Percentiles rank a stretch among this genome's conserved stretches.
Conservation (phyloP, 1,284 basidiomycete species). For the Austroboletus novae-zelandiae region DNA sequence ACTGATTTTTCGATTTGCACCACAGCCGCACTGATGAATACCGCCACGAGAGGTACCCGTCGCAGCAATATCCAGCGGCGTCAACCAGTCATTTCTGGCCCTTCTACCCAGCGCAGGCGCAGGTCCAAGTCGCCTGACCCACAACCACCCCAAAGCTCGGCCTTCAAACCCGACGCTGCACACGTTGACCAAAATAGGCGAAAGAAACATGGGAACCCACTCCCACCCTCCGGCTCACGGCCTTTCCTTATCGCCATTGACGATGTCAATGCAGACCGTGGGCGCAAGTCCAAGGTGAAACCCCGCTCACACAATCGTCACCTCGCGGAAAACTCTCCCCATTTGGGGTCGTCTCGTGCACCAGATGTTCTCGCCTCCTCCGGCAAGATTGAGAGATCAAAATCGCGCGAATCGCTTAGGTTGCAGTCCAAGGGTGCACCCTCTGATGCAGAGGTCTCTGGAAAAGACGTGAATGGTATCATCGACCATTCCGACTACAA, state of each 20-base stretch:
- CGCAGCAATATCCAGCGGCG: constrained; percentile 25
- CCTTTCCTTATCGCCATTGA: constrained; percentile 29
- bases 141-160: constrained; percentile 9
- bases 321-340: constrained; percentile 23
- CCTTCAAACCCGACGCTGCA: constrained; percentile 18
- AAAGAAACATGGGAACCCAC: constrained; percentile 26
- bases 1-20: background rate
- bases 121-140: constrained; percentile 30
- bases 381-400: constrained; percentile 28
- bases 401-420: constrained; percentile 28
- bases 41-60: constrained; percentile 22
- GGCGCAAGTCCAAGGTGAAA: constrained; percentile 32
- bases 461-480: constrained; percentile 14
- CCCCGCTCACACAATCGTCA: constrained; percentile 26
- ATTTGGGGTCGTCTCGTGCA: constrained; percentile 9
- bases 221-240: constrained; percentile 14
- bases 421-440: constrained; percentile 15
- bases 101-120: constrained; percentile 21
- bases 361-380: constrained; percentile 9
- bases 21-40: constrained; percentile 17
- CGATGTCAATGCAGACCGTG: constrained; percentile 29
- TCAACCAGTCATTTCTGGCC: constrained; percentile 19
- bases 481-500: constrained; percentile 29
- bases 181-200: constrained; percentile 26
- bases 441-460: constrained; percentile 31